These are phyloP conservation scores for Mycosphaerella arachidis DNA, from an alignment of 2,329 filamentous ascomycete genomes.

Conservation along the genomic window DNA sequence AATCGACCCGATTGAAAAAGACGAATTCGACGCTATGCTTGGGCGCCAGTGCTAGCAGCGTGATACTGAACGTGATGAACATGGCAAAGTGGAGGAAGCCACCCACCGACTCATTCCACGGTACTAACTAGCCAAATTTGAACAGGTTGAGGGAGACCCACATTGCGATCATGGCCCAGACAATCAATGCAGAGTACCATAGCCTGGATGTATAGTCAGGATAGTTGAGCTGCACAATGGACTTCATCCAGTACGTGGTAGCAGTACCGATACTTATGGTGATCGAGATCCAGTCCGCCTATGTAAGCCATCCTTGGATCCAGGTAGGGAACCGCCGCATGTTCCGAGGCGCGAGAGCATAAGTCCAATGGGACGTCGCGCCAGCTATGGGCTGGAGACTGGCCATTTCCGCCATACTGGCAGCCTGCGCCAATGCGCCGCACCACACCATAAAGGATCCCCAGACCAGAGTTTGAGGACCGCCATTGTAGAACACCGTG, in stretches of 20 bases:
- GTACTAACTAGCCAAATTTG: constrained; percentile 30
- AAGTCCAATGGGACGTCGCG: constrained; percentile 27
- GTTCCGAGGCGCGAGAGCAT: constrained; percentile 19
- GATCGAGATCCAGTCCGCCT: constrained; percentile 38
- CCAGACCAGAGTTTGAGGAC: constrained; percentile 24
- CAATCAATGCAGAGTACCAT: constrained; percentile 40
- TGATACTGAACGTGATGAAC: constrained; percentile 23
- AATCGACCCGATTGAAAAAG: constrained; percentile 16
- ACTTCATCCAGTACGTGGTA: constrained; percentile 36
- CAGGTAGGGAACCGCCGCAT: constrained; percentile 25
- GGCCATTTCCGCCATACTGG: constrained; percentile 25
- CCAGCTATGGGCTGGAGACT: constrained; percentile 28
- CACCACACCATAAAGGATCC: constrained; percentile 23
- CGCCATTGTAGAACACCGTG: constrained; percentile 23
- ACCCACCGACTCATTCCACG: constrained; percentile 21
- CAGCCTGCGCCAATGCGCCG: constrained; percentile 23
- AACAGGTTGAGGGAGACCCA: constrained; percentile 35
- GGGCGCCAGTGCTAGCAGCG: constrained; percentile 19
- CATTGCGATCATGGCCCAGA: constrained; percentile 35
- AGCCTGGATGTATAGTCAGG: constrained; percentile 32
- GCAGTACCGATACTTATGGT: constrained; percentile 28
- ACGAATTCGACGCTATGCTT: constrained; percentile 20
- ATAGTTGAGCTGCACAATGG: constrained; percentile 31
- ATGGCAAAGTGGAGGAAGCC: constrained; percentile 23
- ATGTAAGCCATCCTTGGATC: constrained; percentile 40